phyloP scores from a whole-genome alignment of 441 rosid species.

The Populus hybrid region DNA sequence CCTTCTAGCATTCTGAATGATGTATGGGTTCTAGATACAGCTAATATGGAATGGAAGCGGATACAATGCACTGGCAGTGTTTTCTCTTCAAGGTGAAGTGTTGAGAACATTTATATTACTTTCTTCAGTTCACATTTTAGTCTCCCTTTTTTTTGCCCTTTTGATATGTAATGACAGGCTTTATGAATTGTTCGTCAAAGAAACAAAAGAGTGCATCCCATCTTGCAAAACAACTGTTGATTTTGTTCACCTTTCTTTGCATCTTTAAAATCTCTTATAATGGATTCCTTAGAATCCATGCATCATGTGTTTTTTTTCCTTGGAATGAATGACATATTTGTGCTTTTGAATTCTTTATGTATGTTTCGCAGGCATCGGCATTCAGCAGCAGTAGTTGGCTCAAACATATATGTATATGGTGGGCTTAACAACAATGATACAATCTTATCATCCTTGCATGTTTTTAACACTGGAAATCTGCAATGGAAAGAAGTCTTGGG shows the following conservation, averaged over 20 bases:
- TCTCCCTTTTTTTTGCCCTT: not conserved
- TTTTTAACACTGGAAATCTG: slow-evolving; percentile 49
- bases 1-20: slow-evolving; percentile 67
- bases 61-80: slow-evolving; percentile 48
- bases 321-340: not conserved
- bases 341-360: slow-evolving; percentile 5
- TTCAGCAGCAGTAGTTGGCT: slow-evolving; percentile 74
- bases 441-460: slow-evolving; percentile 55
- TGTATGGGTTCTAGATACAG: slow-evolving; percentile 64
- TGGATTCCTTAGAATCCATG: slow-evolving; percentile 1
- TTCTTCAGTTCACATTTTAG: not conserved
- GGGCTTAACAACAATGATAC: slow-evolving; percentile 59
- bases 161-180: not conserved
- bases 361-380: slow-evolving; percentile 72
- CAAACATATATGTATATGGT: slow-evolving; percentile 72
- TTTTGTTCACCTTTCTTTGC: not conserved
- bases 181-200: not conserved
- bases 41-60: slow-evolving; percentile 52
- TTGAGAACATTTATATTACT: slow-evolving; percentile 11
- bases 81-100: slow-evolving; percentile 67
- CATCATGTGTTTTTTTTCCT: not conserved
- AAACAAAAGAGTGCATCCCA: not conserved
- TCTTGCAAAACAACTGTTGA: too few species aligned
- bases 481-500: slow-evolving; percentile 62
- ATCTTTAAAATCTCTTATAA: not conserved